Conservation (phyloP, 306 rosid species). For the Pterocarpus santalinus region DNA sequence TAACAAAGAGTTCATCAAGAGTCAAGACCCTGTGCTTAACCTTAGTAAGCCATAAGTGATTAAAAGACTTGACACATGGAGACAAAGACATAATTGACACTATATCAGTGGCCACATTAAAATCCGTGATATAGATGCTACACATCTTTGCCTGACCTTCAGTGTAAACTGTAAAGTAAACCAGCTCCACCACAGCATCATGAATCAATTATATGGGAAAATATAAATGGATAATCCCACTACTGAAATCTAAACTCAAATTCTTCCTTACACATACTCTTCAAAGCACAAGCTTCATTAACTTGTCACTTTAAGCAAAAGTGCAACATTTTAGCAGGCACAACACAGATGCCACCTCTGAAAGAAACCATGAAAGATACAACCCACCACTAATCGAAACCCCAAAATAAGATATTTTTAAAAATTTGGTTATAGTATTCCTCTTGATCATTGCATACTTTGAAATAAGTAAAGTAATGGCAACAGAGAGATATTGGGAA, state of each 20-base stretch:
- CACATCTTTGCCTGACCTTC: conserved; percentile 18
- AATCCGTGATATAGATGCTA: not conserved
- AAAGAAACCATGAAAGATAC: conserved; percentile 15
- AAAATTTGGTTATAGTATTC: not conserved
- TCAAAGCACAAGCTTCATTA: conserved; percentile 15
- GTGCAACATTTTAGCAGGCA: conserved; percentile 6
- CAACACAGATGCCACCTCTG: not conserved
- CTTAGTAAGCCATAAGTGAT: not conserved
- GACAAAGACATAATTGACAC: conserved; percentile 17
- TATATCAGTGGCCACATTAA: conserved; percentile 12
- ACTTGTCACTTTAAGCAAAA: not conserved
- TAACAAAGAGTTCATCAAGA: not conserved
- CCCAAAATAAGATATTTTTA: not conserved
- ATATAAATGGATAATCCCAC: not conserved
- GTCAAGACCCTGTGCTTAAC: conserved; percentile 32
- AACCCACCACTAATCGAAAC: conserved; percentile 8
- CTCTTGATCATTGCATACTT: not conserved
- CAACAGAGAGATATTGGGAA: not conserved
- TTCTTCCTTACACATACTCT: not conserved
- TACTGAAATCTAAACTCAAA: conserved; percentile 37
- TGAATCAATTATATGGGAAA: not conserved
- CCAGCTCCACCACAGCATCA: conserved; percentile 25
- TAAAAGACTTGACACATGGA: conserved; percentile 3
- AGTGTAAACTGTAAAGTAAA: conserved; percentile 19
- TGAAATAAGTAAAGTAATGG: conserved; percentile 14